Evolutionary conservation across 1,139 yeast genomes (phyloP).

Genomic region (Kodamaea alishanica): DNA sequence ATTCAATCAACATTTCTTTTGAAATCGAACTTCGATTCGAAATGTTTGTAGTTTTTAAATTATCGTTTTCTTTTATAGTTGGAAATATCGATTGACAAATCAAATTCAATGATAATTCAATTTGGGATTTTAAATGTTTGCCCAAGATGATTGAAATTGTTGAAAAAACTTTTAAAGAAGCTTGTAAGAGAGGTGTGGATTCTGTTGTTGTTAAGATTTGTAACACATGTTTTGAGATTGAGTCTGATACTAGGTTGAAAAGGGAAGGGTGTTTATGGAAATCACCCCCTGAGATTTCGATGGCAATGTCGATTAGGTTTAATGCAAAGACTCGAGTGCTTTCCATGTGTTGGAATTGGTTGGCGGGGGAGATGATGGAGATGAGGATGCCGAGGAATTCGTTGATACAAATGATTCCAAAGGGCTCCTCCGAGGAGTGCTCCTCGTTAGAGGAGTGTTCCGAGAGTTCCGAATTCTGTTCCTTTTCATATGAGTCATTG

Average conservation of each 20-base stretch:
- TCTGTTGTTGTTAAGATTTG: constrained; percentile 74
- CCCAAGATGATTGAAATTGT: constrained; percentile 63
- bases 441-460: not conserved
- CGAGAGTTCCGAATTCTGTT: not conserved
- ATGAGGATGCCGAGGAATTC: constrained; percentile 72
- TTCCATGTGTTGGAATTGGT: constrained; percentile 82
- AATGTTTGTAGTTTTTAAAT: constrained; percentile 25
- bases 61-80: constrained; percentile 19
- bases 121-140: constrained; percentile 56
- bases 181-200: constrained; percentile 63
- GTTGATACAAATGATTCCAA: constrained; percentile 63
- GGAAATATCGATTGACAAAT: constrained; percentile 56
- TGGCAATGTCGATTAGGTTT: constrained; percentile 67
- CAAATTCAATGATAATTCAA: constrained; percentile 61
- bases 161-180: constrained; percentile 72
- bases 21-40: constrained; percentile 12
- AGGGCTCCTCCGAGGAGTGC: constrained; percentile 37
- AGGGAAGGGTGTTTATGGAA: constrained; percentile 66
- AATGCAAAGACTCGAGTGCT: constrained; percentile 82
- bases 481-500: no score
- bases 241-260: constrained; percentile 67
- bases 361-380: constrained; percentile 80
- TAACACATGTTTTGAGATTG: constrained; percentile 76
- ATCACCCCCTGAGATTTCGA: constrained; percentile 75
- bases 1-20: constrained; percentile 81